A percentile compares a stretch with the other conserved stretches of the same genome.
Conservation (phyloP, 352 stramenopile genomes). For the Blastocystis sp. region DNA sequence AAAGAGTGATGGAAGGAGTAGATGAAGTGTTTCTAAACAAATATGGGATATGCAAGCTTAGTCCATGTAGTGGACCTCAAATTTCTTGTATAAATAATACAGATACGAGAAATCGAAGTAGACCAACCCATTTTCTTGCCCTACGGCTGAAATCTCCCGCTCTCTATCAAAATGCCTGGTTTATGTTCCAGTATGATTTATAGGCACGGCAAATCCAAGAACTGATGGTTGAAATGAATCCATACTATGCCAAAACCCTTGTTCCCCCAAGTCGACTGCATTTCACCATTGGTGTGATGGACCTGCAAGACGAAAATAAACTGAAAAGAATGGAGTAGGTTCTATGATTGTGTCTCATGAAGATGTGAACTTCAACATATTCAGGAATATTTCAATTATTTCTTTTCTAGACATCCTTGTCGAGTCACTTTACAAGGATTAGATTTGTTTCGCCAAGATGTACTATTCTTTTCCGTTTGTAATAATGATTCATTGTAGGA, state of each 20-base stretch:
- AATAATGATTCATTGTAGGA: not conserved
- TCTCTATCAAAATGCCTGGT: not conserved
- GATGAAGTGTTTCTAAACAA: too few species aligned
- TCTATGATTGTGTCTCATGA: not conserved
- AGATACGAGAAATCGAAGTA: not conserved
- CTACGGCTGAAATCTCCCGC: not conserved
- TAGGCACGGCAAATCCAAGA: not conserved
- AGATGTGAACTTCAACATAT: not conserved
- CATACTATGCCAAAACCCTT: not conserved
- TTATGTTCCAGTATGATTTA: not conserved
- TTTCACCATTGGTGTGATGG: not conserved
- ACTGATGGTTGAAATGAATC: not conserved
- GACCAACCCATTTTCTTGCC: conserved; percentile 19
- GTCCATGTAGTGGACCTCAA: too few species aligned
- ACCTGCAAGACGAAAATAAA: not conserved
- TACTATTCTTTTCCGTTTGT: conserved; percentile 1
- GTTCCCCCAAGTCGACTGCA: not conserved
- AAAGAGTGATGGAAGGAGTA: too few species aligned
- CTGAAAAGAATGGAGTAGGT: not conserved
- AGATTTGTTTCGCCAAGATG: not conserved
- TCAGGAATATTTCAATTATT: not conserved
- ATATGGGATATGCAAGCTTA: too few species aligned
- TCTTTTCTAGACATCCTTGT: not conserved
- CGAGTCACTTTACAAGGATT: not conserved
- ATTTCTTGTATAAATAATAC: too few species aligned